Evolutionary conservation across 768 basidiomycete species (phyloP), one percentile per base, ranked within the genome.

Genomic region (Agrocybe praecox): DNA sequence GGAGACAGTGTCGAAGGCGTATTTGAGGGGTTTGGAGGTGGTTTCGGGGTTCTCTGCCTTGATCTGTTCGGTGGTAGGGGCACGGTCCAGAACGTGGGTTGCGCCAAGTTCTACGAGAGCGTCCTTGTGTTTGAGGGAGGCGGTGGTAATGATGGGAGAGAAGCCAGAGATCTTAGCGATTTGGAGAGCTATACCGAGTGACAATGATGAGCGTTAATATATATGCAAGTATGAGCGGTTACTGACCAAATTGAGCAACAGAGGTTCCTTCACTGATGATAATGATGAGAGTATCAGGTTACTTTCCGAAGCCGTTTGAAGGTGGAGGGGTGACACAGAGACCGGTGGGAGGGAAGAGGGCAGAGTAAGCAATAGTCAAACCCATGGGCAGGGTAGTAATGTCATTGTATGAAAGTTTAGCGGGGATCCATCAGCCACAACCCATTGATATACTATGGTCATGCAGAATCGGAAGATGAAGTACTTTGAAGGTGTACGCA

Each of bases 11-110:
- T 57, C 50, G 18, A 2, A 57, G 9, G 52, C 44, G 24, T 32
- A 32, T 15, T 36, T 6, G 33, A 57, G 22, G 5, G 56, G 63
- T 19, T 55, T 36, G 6, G 32, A 29, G 1, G 67, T 67, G 34
- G 52, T 46, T n/a, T 64, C 74, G 66, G 22, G 43, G 43, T 68
- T 54, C 33, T 65, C 58, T 2, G 26, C 32, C 18, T 21, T 45
- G n/a, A 40, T 14, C 14, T 40, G 14, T 6, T 6, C 12, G 12
- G 36, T 15, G 14, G 36, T 6, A 12, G 14, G 12, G 12, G 3
- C 6, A n/a, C 36, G 36, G 14, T 40, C 36, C n/a, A 40, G n/a
- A n/a, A 40, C 36, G 12, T 40, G 5, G 4, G 36, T 40, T 40
- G 36, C 36, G 12, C 36, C 36, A 6, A 40, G 12, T 3, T 40